These are phyloP conservation scores for Syzygium jambos DNA, from an alignment of 345 rosid species.

Conservation along the genomic window DNA sequence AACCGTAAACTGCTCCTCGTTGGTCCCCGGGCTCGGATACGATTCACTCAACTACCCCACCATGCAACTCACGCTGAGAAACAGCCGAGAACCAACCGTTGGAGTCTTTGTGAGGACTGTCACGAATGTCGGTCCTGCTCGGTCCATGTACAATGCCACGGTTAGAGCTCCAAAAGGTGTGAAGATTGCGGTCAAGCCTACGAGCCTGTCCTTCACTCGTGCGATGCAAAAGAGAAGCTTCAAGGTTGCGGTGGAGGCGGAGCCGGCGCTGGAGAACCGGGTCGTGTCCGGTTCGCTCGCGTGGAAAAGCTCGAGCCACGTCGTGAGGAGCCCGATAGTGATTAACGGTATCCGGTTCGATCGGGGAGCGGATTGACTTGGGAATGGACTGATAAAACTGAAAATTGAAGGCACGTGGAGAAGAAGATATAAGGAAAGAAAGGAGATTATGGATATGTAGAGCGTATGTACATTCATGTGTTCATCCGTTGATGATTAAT, in stretches of 20 bases:
- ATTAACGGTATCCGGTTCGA: constrained; percentile 13
- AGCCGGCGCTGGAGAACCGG: constrained; percentile 18
- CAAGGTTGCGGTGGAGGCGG: constrained; percentile 62
- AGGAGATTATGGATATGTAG: not conserved
- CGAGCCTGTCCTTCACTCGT: constrained; percentile 40
- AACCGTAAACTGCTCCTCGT: constrained; percentile 55
- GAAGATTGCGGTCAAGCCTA: constrained; percentile 47
- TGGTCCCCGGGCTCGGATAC: constrained; percentile 57
- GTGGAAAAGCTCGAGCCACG: constrained; percentile 51
- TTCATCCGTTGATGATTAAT: not conserved
- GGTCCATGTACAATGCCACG: constrained; percentile 47
- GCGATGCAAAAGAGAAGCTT: constrained; percentile 48
- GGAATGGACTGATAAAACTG: not conserved
- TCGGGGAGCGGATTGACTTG: not conserved
- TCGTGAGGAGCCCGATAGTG: constrained; percentile 74
- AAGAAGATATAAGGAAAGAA: not conserved
- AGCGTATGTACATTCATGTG: not conserved
- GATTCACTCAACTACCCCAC: constrained; percentile 88
- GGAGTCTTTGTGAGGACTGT: constrained; percentile 56
- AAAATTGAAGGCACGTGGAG: not conserved
- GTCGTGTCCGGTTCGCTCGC: constrained; percentile 54
- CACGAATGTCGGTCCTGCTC: constrained; percentile 60
- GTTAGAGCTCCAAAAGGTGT: constrained; percentile 56
- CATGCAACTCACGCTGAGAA: constrained; percentile 42
- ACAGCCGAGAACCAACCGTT: constrained; percentile 13